phyloP scores from a whole-genome alignment of 2,329 filamentous ascomycete genomes.

The Laburnicola sp. region DNA sequence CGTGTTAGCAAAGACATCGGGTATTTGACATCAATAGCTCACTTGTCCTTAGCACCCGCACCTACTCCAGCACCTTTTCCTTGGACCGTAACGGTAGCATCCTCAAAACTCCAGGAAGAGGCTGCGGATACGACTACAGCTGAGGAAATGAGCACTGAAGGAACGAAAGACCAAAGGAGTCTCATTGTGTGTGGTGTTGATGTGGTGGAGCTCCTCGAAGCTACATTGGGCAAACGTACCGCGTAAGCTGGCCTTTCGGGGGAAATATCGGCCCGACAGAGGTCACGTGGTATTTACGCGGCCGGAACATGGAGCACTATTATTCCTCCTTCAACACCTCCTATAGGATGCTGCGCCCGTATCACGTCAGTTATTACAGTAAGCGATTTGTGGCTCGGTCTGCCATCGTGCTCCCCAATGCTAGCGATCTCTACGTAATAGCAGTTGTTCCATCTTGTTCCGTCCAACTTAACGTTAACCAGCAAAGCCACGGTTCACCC shows the following conservation, averaged over 20 bases:
- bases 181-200: slow-evolving; percentile 45
- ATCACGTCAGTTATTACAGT: no score
- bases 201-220: slow-evolving; percentile 30
- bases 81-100: slow-evolving; percentile 68
- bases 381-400: no score
- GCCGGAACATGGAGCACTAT: no score
- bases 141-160: slow-evolving; percentile 48
- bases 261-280: no score
- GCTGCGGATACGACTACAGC: slow-evolving; percentile 52
- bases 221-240: slow-evolving; percentile 9
- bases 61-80: slow-evolving; percentile 61
- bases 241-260: slow-evolving; percentile 29
- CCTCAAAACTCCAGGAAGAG: slow-evolving; percentile 72
- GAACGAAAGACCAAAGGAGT: slow-evolving; percentile 47
- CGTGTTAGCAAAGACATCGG: slow-evolving; percentile 12
- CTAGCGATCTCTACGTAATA: no score
- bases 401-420: no score
- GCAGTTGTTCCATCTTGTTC: no score
- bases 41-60: slow-evolving; percentile 66
- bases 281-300: no score
- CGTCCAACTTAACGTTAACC: no score
- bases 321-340: no score
- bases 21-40: slow-evolving; percentile 32
- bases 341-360: no score
- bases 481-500: no score